Conservation (phyloP, 2,329 filamentous ascomycete species). For the Pseudogymnoascus pannorum region DNA sequence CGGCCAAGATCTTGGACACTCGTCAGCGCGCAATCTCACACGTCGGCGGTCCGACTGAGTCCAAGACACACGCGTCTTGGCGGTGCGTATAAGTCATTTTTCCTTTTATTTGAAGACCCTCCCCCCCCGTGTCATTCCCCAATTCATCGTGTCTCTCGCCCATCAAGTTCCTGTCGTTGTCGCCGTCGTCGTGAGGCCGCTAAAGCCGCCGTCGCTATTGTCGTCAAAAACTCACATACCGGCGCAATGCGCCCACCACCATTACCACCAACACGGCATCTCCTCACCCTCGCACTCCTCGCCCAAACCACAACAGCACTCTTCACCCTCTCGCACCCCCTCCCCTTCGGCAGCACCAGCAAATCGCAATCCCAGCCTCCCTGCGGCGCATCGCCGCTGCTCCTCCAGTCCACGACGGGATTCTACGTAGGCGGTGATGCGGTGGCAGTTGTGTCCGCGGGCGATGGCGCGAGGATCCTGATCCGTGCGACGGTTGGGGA, state of each 20-base stretch:
- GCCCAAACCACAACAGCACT: neutral
- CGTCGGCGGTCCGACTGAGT: neutral
- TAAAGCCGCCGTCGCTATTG: neutral
- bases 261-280: neutral
- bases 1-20: slow-evolving; percentile 1
- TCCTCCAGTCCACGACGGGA: slow-evolving; percentile 30
- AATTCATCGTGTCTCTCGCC: neutral
- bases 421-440: slow-evolving; percentile 51
- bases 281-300: neutral
- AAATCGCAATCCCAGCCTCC: neutral
- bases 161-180: neutral
- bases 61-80: slow-evolving; percentile 1
- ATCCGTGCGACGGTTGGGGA: slow-evolving; percentile 48
- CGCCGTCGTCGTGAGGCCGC: too few species aligned
- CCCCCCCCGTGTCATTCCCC: neutral
- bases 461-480: slow-evolving; percentile 47
- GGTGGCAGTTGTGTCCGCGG: slow-evolving; percentile 40
- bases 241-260: neutral
- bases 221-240: too few species aligned
- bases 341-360: neutral
- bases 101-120: neutral
- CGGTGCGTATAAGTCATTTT: neutral
- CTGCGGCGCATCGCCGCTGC: neutral
- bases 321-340: neutral
- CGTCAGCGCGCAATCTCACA: neutral